Percentiles rank a stretch among this genome's conserved stretches.
phyloP scores from a whole-genome alignment of 352 stramenopile species.

The Globisporangium viniferum region DNA sequence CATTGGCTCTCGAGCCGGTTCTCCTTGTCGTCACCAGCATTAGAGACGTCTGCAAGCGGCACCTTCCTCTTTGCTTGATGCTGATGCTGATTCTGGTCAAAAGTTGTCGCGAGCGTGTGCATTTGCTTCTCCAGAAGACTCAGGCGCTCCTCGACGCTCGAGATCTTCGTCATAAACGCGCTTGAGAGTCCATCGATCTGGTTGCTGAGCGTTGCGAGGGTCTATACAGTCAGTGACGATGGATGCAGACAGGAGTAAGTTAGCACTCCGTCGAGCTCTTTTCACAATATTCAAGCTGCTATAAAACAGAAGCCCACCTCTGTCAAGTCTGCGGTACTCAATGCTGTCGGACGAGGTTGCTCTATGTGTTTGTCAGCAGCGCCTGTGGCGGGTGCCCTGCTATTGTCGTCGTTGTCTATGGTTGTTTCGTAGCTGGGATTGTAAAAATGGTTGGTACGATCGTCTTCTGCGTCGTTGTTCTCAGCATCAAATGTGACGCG shows the following conservation, averaged over 20 bases:
- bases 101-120: conserved; percentile 17
- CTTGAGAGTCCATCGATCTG: conserved; percentile 32
- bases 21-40: neutral
- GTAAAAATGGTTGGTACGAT: neutral
- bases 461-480: neutral
- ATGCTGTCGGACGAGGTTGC: neutral
- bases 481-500: neutral
- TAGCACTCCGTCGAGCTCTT: neutral
- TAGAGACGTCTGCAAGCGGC: neutral
- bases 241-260: neutral
- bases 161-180: conserved; percentile 34
- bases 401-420: neutral
- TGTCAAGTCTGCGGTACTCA: neutral
- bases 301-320: neutral
- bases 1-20: neutral
- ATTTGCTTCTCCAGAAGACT: conserved; percentile 31
- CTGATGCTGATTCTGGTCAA: conserved; percentile 20
- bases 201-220: conserved; percentile 23
- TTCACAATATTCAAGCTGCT: neutral
- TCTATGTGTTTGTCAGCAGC: neutral
- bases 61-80: conserved; percentile 3
- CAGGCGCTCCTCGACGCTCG: conserved; percentile 32
- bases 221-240: conserved; percentile 5
- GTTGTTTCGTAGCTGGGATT: neutral
- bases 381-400: no score